A percentile compares a stretch with the other conserved stretches of the same genome.
Evolutionary conservation across 345 rosid genomes (phyloP).

Genomic region (Trapa incisa): DNA sequence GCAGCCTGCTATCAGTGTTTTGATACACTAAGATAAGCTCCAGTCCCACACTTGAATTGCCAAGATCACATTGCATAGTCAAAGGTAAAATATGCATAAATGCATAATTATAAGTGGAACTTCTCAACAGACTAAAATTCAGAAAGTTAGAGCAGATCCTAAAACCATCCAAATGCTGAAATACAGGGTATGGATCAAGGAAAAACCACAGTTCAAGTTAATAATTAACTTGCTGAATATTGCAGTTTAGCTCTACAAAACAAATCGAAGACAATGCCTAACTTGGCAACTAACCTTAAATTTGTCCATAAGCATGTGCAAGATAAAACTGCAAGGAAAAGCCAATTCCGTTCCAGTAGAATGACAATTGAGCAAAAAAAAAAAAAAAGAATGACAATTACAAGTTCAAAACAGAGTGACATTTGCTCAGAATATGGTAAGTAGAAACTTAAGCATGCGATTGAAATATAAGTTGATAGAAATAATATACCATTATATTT

Average conservation of each 20-base stretch:
- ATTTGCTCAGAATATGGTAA: neutral
- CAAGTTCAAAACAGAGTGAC: neutral
- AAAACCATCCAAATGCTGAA: neutral
- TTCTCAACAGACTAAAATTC: neutral
- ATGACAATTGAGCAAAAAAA: neutral
- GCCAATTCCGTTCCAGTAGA: neutral
- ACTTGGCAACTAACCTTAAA: neutral
- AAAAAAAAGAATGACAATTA: neutral
- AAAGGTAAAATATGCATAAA: neutral
- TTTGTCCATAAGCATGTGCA: neutral
- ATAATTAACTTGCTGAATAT: neutral
- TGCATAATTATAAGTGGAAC: neutral
- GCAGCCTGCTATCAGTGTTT: neutral
- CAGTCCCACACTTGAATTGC: neutral
- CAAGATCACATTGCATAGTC: neutral
- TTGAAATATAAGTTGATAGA: neutral
- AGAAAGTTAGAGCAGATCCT: neutral
- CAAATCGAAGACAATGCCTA: neutral
- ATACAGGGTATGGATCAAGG: neutral
- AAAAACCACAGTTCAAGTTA: neutral
- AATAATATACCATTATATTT: constrained; percentile 43
- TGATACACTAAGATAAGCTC: neutral
- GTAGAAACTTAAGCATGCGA: neutral
- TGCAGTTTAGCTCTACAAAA: neutral
- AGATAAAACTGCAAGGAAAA: neutral